Conservation (phyloP, 2,329 filamentous ascomycete genomes). For the Aureobasidium subglaciale region DNA sequence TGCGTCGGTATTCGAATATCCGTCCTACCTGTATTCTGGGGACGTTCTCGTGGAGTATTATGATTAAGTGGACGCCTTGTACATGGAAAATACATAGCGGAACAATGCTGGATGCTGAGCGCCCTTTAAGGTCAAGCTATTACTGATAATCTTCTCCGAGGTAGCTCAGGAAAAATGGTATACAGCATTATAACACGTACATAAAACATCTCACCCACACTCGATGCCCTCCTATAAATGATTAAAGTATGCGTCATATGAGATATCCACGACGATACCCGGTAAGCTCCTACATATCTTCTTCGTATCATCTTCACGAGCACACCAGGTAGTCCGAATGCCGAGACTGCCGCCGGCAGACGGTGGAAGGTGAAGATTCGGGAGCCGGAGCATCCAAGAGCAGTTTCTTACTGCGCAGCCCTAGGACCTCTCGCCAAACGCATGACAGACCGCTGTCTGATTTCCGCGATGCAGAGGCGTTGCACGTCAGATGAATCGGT, state of each 20-base stretch:
- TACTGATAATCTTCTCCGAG: neutral
- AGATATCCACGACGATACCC: neutral
- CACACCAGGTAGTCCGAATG: neutral
- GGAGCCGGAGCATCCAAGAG: neutral
- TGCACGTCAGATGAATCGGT: conserved; percentile 7
- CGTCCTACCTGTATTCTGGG: too few species aligned
- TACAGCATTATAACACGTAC: too few species aligned
- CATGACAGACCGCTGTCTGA: neutral
- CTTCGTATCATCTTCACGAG: neutral
- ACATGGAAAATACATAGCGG: too few species aligned
- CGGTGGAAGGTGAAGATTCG: neutral
- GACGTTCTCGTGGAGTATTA: too few species aligned
- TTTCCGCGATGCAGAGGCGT: neutral
- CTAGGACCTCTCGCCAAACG: neutral
- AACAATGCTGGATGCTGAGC: too few species aligned
- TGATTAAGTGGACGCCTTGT: too few species aligned
- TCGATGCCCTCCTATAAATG: neutral
- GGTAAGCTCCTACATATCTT: neutral
- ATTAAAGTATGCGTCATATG: neutral
- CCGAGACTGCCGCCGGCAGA: neutral
- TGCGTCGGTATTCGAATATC: too few species aligned
- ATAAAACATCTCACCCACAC: neutral
- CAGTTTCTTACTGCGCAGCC: neutral
- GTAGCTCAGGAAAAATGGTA: too few species aligned
- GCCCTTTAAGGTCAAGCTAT: too few species aligned